Base-by-base conservation (phyloP, 768 basidiomycete species). In the Agrocybe praecox region DNA sequence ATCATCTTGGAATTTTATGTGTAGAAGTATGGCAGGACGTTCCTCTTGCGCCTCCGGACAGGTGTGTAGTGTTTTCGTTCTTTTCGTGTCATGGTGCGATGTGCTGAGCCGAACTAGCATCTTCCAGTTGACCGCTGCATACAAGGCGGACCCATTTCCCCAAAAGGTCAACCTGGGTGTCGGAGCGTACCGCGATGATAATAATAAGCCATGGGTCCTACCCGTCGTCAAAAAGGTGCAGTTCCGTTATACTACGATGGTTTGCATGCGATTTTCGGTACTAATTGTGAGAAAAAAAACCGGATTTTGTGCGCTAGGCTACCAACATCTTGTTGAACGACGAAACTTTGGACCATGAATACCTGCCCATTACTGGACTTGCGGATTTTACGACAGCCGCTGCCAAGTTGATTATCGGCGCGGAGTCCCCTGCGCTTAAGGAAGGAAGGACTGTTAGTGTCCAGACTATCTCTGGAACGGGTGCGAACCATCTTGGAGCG, bases 391-490 rank as follows among this genome's bases (percentile, higher is more conserved):
- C 89, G 14, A 73, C 81, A 53, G 87, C 88, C 6, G 95, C 96
- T 6, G 93, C 89, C 14, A 87, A 84, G 64, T 75, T 98, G 47
- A 89, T 96, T 44, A 79, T 97, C 40, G 92, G 94, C 6, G 33
- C 78, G n/a, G 76, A 85, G 46, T 90, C 90, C 15, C 76, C 80
- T 51, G 90, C 87, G 14, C 75, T 98, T 58, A 74, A 79, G 61
- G 89, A 92, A 58, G 79, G 77, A 26, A 85, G 93, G 49, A 87
- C 87, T 29, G 80, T 84, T 36, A 90, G 88, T 69, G 90, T 90
- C 46, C 96, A 98, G 76, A 96, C 96, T 14, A 91, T 97, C 62
- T 96, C 94, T 14, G 96, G 96, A 23, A 98, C 96, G 2, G 96
- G 96, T 49, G 96, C 96, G 48, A 96, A 96, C 76, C 95, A 96